Evolutionary conservation across 2,329 filamentous ascomycete genomes (phyloP), one percentile per base, ranked within the genome.

Genomic region (Tricladium varicosporioides): DNA sequence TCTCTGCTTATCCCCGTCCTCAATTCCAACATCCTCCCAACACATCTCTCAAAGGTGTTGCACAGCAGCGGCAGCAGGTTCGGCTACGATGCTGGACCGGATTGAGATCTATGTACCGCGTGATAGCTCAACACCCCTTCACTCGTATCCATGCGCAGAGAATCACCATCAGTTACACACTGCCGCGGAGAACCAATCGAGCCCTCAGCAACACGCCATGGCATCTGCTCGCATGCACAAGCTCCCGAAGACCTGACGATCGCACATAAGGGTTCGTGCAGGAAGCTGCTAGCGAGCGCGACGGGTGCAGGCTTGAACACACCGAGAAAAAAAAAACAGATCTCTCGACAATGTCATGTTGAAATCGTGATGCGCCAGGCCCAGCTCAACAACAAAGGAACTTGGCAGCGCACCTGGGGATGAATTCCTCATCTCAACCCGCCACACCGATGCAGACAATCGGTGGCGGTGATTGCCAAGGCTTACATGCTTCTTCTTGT

Each of bases 41-140:
- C 36, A 10, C 36, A 40, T 43, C 51, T n/a, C 47, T 14, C 45
- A n/a, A 22, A 11, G 44, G 5, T 16, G 56, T 60, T 44, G 53
- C 58, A 62, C 60, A 22, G 58, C 60, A 62, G 57, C 57, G 60
- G 57, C 56, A 60, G 33, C 31, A 27, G 48, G 51, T 33, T 54
- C 57, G 53, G 58, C 45, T 59, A 36, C 36, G 60, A 54, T 54
- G 55, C 49, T 53, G 58, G 49, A 18, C 53, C 44, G 49, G 47
- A 48, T 45, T 31, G 16, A 43, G 58, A 63, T 63, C 60, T 62
- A 44, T 62, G 59, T 63, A 18, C 56, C 53, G 56, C 54, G 58
- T 62, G 61, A 63, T 54, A 55, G 49, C 32, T 63, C 61, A 60
- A 42, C 14, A 33, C 31, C 16, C 50, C 19, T 32, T 36, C 15